Conservation (phyloP, 2,329 filamentous ascomycete genomes). For the Stagonosporopsis chrysanthemi region DNA sequence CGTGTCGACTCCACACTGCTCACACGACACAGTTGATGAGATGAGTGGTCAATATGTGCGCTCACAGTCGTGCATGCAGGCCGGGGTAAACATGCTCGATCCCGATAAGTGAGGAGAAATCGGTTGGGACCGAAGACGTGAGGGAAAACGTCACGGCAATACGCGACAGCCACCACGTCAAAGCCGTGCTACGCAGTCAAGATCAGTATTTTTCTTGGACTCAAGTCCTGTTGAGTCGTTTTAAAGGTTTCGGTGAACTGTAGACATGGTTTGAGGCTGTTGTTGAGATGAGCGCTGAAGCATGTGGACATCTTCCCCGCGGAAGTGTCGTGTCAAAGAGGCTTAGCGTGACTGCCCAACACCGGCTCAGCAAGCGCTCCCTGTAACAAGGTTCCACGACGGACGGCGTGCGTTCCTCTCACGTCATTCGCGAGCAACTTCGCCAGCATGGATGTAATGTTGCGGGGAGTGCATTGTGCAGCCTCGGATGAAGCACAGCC, state of each 20-base stretch:
- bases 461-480: constrained; percentile 20
- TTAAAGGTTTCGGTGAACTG: not conserved
- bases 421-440: constrained; percentile 19
- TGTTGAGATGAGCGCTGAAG: constrained; percentile 5
- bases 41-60: not conserved
- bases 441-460: constrained; percentile 12
- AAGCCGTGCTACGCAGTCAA: not conserved
- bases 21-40: not conserved
- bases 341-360: constrained; percentile 1
- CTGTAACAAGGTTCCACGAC: constrained; percentile 15
- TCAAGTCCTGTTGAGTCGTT: not conserved
- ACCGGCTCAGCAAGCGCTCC: constrained; percentile 3
- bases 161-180: constrained; percentile 3
- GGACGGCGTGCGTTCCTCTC: constrained; percentile 16
- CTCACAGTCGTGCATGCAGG: not conserved
- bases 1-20: not conserved
- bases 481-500: constrained; percentile 11
- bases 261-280: not conserved
- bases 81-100: not conserved
- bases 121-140: constrained; percentile 6
- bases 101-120: constrained; percentile 1
- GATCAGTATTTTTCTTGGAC: not conserved
- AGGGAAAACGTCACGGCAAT: constrained; percentile 4
- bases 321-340: not conserved
- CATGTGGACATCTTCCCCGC: constrained; percentile 16